Percentiles rank a stretch among this genome's conserved stretches.
These are phyloP conservation scores for Saposhnikovia divaricata DNA, from an alignment of 129 eudicot species.

Conservation along the genomic window DNA sequence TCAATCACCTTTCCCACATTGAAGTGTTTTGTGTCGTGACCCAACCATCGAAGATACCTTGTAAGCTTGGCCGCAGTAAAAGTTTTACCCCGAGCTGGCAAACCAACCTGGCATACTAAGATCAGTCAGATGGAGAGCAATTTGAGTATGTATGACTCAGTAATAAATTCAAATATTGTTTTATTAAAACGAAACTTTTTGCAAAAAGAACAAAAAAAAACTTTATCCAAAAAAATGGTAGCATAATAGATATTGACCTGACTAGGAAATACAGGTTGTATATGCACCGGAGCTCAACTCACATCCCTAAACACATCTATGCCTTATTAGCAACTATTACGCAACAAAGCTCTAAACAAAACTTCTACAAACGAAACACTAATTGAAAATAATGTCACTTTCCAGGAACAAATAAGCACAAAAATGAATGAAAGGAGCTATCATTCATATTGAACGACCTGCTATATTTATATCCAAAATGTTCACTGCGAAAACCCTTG, in stretches of 20 bases:
- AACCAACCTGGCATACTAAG: slow-evolving; percentile 60
- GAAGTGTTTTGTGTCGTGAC: slow-evolving; percentile 97
- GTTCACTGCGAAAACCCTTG: background rate
- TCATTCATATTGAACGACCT: background rate
- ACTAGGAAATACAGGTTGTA: background rate
- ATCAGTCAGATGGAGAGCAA: background rate
- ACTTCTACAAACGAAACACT: background rate
- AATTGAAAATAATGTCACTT: background rate
- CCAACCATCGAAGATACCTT: slow-evolving; percentile 97
- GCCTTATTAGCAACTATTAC: background rate
- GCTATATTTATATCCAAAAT: background rate
- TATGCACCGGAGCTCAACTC: background rate
- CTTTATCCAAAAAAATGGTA: no score
- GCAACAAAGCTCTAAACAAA: background rate
- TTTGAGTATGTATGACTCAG: background rate
- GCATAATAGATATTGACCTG: background rate
- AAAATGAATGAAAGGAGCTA: background rate
- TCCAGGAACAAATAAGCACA: background rate
- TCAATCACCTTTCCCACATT: slow-evolving; percentile 91
- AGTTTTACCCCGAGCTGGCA: slow-evolving; percentile 99
- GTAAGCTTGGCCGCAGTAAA: slow-evolving; percentile 98
- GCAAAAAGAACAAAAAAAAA: background rate
- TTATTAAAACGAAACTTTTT: background rate
- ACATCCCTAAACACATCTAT: background rate
- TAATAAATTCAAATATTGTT: background rate